A percentile compares a stretch with the other conserved stretches of the same genome.
These are phyloP conservation scores for Maudiozyma humilis DNA, from an alignment of 1,139 yeast species.

Conservation along the genomic window DNA sequence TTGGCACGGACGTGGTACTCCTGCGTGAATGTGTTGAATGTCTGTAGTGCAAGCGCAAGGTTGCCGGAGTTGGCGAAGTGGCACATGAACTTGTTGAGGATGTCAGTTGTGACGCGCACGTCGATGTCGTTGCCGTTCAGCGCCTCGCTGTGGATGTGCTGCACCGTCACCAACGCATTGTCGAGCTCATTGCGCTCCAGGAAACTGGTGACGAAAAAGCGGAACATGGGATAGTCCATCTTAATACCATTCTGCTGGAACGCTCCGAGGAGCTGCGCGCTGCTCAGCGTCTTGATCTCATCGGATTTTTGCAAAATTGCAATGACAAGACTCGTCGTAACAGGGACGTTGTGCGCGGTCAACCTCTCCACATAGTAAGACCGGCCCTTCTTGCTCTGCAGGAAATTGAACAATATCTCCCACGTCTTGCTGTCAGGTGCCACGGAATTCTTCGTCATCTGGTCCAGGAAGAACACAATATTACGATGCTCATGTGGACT, in stretches of 20 bases:
- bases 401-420: slow-evolving; percentile 26
- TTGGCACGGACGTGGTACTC: slow-evolving; percentile 26
- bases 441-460: slow-evolving; percentile 30
- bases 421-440: slow-evolving; percentile 36
- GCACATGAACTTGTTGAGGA: slow-evolving; percentile 29
- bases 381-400: slow-evolving; percentile 28
- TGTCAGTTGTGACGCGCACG: slow-evolving; percentile 7
- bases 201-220: slow-evolving; percentile 22
- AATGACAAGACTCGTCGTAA: neutral
- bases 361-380: slow-evolving; percentile 26
- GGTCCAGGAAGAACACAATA: slow-evolving; percentile 30
- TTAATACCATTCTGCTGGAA: slow-evolving; percentile 22
- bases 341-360: slow-evolving; percentile 5
- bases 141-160: slow-evolving; percentile 8
- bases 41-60: slow-evolving; percentile 30
- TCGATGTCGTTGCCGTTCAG: neutral
- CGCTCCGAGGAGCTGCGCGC: slow-evolving; percentile 13
- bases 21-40: slow-evolving; percentile 27
- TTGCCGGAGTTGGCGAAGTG: slow-evolving; percentile 30
- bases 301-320: neutral
- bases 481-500: slow-evolving; percentile 27
- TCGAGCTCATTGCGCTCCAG: slow-evolving; percentile 24
- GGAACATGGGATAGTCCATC: slow-evolving; percentile 20
- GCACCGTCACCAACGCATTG: slow-evolving; percentile 26
- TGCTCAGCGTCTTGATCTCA: slow-evolving; percentile 2